These are phyloP conservation scores for Cyclotella atomus DNA, from an alignment of 108 stramenopile species.

Conservation along the genomic window DNA sequence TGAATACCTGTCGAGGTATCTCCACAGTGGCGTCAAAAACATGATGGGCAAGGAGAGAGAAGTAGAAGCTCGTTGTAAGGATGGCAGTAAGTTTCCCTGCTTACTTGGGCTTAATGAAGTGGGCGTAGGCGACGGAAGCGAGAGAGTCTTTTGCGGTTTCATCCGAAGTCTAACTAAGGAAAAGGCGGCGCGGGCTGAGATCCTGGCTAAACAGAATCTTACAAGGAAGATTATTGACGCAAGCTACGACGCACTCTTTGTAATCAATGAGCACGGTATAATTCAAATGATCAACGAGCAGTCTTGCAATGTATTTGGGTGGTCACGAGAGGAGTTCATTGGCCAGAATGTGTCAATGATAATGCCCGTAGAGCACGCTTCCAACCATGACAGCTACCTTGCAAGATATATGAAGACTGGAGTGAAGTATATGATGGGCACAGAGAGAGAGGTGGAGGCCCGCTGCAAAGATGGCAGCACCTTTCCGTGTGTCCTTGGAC, in stretches of 20 bases:
- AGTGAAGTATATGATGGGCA: constrained; percentile 22
- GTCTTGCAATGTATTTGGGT: constrained; percentile 17
- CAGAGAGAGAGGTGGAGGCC: constrained; percentile 18
- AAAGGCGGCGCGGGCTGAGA: too few species aligned
- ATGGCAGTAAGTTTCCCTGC: constrained; percentile 8
- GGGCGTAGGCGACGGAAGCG: not conserved
- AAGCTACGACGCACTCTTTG: constrained; percentile 7
- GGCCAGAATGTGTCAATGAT: constrained; percentile 10
- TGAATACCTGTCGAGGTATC: constrained; percentile 10
- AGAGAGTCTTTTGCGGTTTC: constrained; percentile 13
- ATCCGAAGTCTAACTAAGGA: not conserved
- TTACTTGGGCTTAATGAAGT: constrained; percentile 2
- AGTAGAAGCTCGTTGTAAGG: constrained; percentile 5
- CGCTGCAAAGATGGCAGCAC: constrained; percentile 17
- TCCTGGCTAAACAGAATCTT: not conserved
- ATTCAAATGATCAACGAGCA: constrained; percentile 14
- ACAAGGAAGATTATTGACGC: constrained; percentile 12
- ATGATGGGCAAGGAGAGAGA: too few species aligned
- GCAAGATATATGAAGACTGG: constrained; percentile 8
- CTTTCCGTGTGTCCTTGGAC: constrained; percentile 19
- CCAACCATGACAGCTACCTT: constrained; percentile 21
- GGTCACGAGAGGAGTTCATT: not conserved
- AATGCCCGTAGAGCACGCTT: not conserved
- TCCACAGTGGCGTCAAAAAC: too few species aligned
- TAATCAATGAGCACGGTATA: constrained; percentile 8